Base-by-base conservation (phyloP, 2,329 filamentous ascomycete genomes). In the Aspergillus floridensis region DNA sequence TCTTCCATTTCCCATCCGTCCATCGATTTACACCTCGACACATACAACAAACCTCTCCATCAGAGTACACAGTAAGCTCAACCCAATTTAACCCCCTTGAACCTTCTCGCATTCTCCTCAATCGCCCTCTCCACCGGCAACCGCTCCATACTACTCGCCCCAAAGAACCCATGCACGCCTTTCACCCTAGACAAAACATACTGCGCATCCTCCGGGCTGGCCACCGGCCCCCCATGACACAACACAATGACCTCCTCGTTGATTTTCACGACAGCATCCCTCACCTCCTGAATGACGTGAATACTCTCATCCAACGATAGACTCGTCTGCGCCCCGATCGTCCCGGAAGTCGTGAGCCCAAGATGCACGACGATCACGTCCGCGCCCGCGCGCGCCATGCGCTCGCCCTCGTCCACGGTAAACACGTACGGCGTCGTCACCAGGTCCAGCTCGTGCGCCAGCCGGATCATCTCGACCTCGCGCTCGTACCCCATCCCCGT, bases 381-480 rank as follows among this genome's bases (percentile, higher is more conserved):
- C 0, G 88, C 87, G 0, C 88, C 88, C 0, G 85, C 88, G 6
- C 76, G 67, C 0, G 85, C 79, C 88, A 91, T 91, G 57, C 79
- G 79, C 53, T 78, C 77, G 19, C 82, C 86, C 68, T 90, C 85
- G 0, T 85, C 82, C 1, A 81, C 78, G 52, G 81, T 84, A 74
- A 90, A 91, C 1, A 88, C 87, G 65, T 91, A 91, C 0, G 88
- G 88, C 6, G 87, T 87, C 0, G 88, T 91, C 16, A 91, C 73
- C 19, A 90, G 74, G 29, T 82, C 86, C 73, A 88, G 74, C 47
- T 80, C 74, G 49, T 80, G 82, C 1, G 88, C 88, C n/a, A 79
- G 67, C 10, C 79, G 78, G 49, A 91, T 81, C 81, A 90, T 85
- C 53, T 87, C 85, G 2, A 91, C 87, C 68, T 91, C 88, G 7